These are phyloP conservation scores for Kokia cookei DNA, from an alignment of 441 rosid species.

Conservation along the genomic window DNA sequence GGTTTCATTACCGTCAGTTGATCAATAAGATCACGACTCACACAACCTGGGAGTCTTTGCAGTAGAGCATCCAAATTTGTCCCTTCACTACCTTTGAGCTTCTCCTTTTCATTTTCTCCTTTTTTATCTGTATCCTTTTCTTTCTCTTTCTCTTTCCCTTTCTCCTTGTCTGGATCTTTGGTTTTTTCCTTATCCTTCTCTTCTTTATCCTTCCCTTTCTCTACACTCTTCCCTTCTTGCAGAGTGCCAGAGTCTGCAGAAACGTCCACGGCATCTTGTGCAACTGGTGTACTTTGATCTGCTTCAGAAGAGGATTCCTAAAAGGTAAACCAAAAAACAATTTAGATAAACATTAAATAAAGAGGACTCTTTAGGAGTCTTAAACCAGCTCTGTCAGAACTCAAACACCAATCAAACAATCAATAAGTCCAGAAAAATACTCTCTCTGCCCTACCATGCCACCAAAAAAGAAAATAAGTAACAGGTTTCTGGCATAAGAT, in stretches of 20 bases:
- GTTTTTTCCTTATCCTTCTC: slow-evolving; percentile 73
- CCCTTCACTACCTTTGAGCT: slow-evolving; percentile 83
- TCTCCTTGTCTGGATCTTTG: slow-evolving; percentile 61
- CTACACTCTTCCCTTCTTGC: slow-evolving; percentile 54
- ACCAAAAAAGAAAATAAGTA: background rate
- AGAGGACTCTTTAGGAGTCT: background rate
- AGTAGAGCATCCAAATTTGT: slow-evolving; percentile 87
- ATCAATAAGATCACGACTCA: slow-evolving; percentile 97
- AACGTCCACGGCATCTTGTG: slow-evolving; percentile 55
- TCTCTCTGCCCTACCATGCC: background rate
- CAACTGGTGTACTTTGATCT: slow-evolving; percentile 45
- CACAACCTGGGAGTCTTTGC: slow-evolving; percentile 96
- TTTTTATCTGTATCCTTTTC: slow-evolving; percentile 81
- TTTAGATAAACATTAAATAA: background rate
- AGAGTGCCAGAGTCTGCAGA: slow-evolving; percentile 50
- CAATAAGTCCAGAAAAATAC: background rate
- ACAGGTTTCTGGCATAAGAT: background rate
- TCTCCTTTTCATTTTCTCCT: slow-evolving; percentile 83
- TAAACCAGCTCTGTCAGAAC: background rate
- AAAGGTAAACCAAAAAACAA: background rate
- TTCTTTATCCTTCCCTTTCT: slow-evolving; percentile 80
- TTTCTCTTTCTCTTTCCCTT: slow-evolving; percentile 86
- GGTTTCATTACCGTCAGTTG: slow-evolving; percentile 68
- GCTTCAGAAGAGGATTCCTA: slow-evolving; percentile 72
- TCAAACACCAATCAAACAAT: background rate